Base-by-base conservation (phyloP, 495 filamentous ascomycete species). In the Lophiotrema nucula region DNA sequence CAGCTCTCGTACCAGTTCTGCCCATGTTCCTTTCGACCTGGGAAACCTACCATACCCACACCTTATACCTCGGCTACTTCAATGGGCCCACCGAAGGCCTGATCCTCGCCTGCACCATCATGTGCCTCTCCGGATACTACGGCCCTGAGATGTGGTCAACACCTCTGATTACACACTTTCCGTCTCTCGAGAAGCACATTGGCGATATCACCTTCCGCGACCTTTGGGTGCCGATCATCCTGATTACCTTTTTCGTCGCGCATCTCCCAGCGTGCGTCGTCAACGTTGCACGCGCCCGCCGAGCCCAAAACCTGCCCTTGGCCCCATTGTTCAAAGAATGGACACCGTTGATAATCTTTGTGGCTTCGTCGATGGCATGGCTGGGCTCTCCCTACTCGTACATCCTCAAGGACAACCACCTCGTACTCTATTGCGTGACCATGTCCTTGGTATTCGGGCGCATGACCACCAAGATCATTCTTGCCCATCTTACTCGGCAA, bases 1-100 rank as follows among this genome's bases (percentile, higher is more conserved):
- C 93, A 1, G 91, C 92, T 12, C 74, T 97, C 33, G 82, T 91
- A 49, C 95, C 93, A 1, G 95, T 90, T 62, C 75, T 98, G 8
- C 89, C 93, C 21, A 98, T 98, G 93, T 97, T 96, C 78, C 96
- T 97, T 76, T 97, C 92, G 4, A 98, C 93, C 6, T 98, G 93
- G 93, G 93, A 98, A 72, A 98, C 93, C 2, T 98, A 96, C 71
- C 93, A 98, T 73, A 96, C 93, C 1, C 93, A 98, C 72, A 97
- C 95, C 0, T 77, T 98, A 1, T 98, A 97, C 70, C 85, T 98
- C 3, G 93, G 93, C 28, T 91, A 95, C 72, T 86, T 97, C 79
- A 98, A 98, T 70, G 95, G 95, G 0, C 93, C 93, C 3, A 98
- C 92, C 24, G 93, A 99, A 73, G 95, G 95, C 27, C 81, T 99